Evolutionary conservation across 768 basidiomycete genomes (phyloP).

Genomic region (Trametes meyenii): DNA sequence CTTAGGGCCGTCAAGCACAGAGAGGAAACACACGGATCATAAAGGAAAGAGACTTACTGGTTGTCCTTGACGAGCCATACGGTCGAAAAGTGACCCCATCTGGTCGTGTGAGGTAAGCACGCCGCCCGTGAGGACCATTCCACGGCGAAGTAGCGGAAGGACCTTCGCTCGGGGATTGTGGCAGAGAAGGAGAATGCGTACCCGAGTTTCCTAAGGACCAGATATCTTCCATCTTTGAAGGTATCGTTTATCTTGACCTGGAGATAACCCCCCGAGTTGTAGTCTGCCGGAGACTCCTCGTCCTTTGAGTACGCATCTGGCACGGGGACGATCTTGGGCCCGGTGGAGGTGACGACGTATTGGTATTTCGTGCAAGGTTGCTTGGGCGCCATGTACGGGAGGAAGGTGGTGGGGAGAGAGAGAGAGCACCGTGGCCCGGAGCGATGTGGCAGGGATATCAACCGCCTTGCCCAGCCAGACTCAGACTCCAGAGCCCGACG

Average conservation of each 20-base stretch:
- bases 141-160: constrained; percentile 10
- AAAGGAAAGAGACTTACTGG: constrained; percentile 51
- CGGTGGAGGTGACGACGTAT: constrained; percentile 68
- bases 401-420: constrained; percentile 13
- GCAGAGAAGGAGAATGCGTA: constrained; percentile 37
- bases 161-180: constrained; percentile 10
- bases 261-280: constrained; percentile 81
- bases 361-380: constrained; percentile 71
- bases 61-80: constrained; percentile 88
- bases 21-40: background rate
- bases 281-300: constrained; percentile 84
- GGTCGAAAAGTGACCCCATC: constrained; percentile 96
- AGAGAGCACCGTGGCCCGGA: constrained; percentile 3
- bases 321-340: constrained; percentile 72
- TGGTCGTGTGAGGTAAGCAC: constrained; percentile 37
- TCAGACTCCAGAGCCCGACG: background rate
- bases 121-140: background rate
- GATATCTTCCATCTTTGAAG: constrained; percentile 85
- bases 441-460: constrained; percentile 22
- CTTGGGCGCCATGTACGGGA: constrained; percentile 62
- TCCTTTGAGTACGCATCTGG: constrained; percentile 68
- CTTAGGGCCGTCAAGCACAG: background rate
- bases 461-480: background rate
- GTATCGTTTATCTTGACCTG: constrained; percentile 63
- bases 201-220: constrained; percentile 90